Percentiles rank a stretch among this genome's conserved stretches.
phyloP scores from a whole-genome alignment of 371 early-diverging fungal species.

The Rhizopus arrhizus region DNA sequence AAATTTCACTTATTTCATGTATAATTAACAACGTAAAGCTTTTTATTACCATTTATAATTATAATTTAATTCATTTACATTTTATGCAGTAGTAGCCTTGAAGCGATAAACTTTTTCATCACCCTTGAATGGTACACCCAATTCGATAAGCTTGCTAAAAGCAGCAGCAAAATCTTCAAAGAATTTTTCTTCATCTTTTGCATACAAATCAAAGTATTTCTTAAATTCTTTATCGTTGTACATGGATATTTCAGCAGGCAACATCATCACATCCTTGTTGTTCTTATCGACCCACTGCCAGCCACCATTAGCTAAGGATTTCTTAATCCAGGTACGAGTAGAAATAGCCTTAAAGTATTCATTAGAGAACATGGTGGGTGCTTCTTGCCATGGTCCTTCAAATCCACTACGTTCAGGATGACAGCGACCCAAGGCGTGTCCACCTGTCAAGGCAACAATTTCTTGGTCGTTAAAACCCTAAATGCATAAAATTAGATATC shows the following conservation, averaged over 20 bases:
- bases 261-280: constrained; percentile 77
- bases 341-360: constrained; percentile 73
- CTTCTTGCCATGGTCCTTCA: constrained; percentile 86
- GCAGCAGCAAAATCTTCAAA: constrained; percentile 80
- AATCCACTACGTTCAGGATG: constrained; percentile 81
- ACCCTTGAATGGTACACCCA: constrained; percentile 61
- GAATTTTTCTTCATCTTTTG: constrained; percentile 71
- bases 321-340: constrained; percentile 66
- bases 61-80: not conserved
- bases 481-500: not conserved
- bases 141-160: constrained; percentile 78
- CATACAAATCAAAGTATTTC: constrained; percentile 74
- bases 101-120: constrained; percentile 18
- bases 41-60: too few species aligned
- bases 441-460: constrained; percentile 83
- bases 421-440: constrained; percentile 86
- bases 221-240: constrained; percentile 62
- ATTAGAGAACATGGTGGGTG: constrained; percentile 85
- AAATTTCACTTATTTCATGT: too few species aligned
- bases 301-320: constrained; percentile 65
- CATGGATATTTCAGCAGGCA: constrained; percentile 83
- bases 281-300: constrained; percentile 73
- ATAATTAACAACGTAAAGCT: too few species aligned
- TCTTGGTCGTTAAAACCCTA: constrained; percentile 72
- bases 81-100: constrained; percentile 5